phyloP scores from a whole-genome alignment of 2,329 filamentous ascomycete species.

The Colletotrichum plurivorum region DNA sequence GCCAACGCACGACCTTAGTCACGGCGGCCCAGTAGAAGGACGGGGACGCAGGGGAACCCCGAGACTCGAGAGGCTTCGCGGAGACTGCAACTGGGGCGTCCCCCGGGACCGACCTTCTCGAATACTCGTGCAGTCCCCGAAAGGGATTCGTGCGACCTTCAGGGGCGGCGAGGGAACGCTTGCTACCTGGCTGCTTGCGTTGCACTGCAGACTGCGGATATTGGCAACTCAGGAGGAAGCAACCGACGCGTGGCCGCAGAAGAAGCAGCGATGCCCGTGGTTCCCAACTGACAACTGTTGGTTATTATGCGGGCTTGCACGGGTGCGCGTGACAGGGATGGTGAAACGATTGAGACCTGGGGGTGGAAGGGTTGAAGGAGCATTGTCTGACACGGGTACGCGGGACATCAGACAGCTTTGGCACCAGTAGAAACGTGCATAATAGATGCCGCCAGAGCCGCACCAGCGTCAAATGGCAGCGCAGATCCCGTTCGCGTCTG shows the following conservation, averaged over 20 bases:
- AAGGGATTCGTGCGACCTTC: neutral
- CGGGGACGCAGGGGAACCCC: conserved; percentile 23
- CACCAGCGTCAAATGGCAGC: conserved; percentile 16
- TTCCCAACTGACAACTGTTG: neutral
- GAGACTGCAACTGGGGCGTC: conserved; percentile 23
- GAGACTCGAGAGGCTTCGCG: conserved; percentile 8
- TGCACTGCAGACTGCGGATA: neutral
- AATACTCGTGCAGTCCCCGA: neutral
- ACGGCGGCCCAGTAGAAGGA: conserved; percentile 12
- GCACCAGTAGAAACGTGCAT: conserved; percentile 31
- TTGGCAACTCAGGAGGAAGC: conserved; percentile 24
- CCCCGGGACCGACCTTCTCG: conserved; percentile 17
- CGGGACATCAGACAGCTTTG: conserved; percentile 41
- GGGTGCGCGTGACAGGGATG: conserved; percentile 23
- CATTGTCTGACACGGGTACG: conserved; percentile 33
- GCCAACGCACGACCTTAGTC: conserved; percentile 16
- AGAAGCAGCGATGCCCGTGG: too few relatives aligned
- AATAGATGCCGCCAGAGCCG: conserved; percentile 31
- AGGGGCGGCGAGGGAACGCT: too few relatives aligned
- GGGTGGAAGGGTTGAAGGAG: conserved; percentile 8
- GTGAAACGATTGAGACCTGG: conserved; percentile 27
- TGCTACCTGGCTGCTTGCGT: too few relatives aligned
- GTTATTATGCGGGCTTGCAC: conserved; percentile 12
- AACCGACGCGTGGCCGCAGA: conserved; percentile 28
- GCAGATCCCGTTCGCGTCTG: conserved; percentile 20